phyloP scores from a whole-genome alignment of 2,329 filamentous ascomycete species.

The Colletotrichum sp. region DNA sequence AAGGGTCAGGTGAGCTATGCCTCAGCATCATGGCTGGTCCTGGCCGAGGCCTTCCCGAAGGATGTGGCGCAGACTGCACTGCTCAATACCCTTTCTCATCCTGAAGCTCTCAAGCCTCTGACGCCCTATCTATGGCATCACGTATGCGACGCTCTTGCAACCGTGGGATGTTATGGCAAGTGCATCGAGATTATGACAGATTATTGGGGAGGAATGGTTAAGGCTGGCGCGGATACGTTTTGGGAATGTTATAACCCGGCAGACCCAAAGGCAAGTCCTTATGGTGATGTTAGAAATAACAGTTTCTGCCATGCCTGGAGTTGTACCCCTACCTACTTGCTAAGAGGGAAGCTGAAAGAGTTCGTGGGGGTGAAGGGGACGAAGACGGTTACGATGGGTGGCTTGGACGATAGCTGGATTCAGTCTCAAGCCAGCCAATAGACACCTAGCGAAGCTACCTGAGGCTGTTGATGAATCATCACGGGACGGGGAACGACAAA shows the following conservation, averaged over 20 bases:
- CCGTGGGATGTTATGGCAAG: constrained; percentile 27
- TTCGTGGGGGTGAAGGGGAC: not conserved
- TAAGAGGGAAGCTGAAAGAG: constrained; percentile 22
- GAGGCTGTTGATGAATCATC: not conserved
- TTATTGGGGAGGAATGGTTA: constrained; percentile 38
- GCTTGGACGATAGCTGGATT: constrained; percentile 3
- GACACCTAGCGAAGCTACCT: not conserved
- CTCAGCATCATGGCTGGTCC: constrained; percentile 35
- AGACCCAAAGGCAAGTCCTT: constrained; percentile 32
- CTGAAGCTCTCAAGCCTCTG: constrained; percentile 30
- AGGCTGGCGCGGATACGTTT: constrained; percentile 35
- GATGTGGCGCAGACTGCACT: constrained; percentile 25
- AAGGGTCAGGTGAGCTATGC: constrained; percentile 30
- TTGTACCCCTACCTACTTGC: constrained; percentile 33
- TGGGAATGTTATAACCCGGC: constrained; percentile 34
- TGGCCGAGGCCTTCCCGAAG: constrained; percentile 26
- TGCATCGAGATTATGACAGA: constrained; percentile 31
- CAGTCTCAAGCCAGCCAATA: not conserved
- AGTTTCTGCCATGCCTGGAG: constrained; percentile 38
- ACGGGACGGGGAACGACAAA: not conserved
- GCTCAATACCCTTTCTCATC: constrained; percentile 26
- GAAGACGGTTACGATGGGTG: not conserved
- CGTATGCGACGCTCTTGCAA: constrained; percentile 31
- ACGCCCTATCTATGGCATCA: constrained; percentile 35
- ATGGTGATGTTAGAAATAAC: constrained; percentile 35